phyloP scores from a whole-genome alignment of 805 yeast genomes.

The Lipomyces lipofer region DNA sequence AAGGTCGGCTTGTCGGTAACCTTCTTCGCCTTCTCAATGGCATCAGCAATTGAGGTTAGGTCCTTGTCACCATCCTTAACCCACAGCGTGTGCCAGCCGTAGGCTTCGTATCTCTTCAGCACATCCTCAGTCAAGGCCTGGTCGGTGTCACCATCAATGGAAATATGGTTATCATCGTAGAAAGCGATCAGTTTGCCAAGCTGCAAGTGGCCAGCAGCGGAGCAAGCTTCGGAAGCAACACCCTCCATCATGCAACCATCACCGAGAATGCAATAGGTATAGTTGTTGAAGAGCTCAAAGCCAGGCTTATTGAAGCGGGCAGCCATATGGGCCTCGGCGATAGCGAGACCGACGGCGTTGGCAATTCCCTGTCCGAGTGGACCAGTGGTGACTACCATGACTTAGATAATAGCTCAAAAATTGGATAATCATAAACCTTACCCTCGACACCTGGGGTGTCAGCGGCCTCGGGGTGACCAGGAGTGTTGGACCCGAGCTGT shows the following conservation, averaged over 20 bases:
- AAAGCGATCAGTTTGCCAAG: constrained; percentile 90
- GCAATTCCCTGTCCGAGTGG: constrained; percentile 98
- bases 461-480: constrained; percentile 91
- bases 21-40: constrained; percentile 79
- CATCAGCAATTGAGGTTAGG: constrained; percentile 65
- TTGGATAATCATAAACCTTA: not conserved
- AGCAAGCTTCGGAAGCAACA: constrained; percentile 89
- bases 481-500: constrained; percentile 85
- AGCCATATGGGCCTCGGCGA: constrained; percentile 89
- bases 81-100: constrained; percentile 87
- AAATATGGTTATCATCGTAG: constrained; percentile 95
- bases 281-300: constrained; percentile 67
- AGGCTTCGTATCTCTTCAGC: constrained; percentile 75
- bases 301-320: constrained; percentile 92
- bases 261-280: constrained; percentile 81
- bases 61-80: constrained; percentile 83
- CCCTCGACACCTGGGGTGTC: constrained; percentile 90
- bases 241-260: constrained; percentile 99
- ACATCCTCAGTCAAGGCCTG: constrained; percentile 95
- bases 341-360: constrained; percentile 94
- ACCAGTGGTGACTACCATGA: constrained; percentile 85
- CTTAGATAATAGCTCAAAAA: not conserved
- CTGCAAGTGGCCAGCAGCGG: constrained; percentile 94
- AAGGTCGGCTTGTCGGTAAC: constrained; percentile 82
- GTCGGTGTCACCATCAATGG: constrained; percentile 91